Evolutionary conservation across 345 rosid species (phyloP).

Genomic region (Boechera stricta): DNA sequence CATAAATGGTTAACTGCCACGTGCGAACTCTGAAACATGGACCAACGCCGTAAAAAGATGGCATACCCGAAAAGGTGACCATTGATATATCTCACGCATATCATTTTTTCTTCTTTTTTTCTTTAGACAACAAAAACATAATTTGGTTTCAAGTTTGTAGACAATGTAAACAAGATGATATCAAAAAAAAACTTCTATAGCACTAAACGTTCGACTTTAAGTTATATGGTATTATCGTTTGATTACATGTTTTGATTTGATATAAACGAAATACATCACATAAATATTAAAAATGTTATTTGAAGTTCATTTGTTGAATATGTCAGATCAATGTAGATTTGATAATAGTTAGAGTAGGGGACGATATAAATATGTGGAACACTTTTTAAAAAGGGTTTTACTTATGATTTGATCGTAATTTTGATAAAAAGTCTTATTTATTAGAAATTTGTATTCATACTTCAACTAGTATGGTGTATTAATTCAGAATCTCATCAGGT

Average conservation of each 20-base stretch:
- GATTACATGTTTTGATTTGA: neutral
- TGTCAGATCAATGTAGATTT: neutral
- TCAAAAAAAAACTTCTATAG: neutral
- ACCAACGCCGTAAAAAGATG: slow-evolving; percentile 40
- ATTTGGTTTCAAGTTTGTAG: neutral
- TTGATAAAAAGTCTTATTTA: neutral
- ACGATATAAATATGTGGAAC: neutral
- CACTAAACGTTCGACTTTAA: neutral
- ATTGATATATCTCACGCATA: neutral
- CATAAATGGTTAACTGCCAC: slow-evolving; percentile 27
- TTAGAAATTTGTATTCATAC: neutral
- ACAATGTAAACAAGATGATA: neutral
- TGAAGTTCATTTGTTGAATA: neutral
- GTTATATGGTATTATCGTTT: neutral
- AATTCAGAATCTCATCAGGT: neutral
- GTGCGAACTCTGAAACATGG: slow-evolving; percentile 16
- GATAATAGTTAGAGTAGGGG: neutral
- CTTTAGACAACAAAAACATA: neutral
- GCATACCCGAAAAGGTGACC: slow-evolving; percentile 29
- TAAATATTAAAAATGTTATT: neutral
- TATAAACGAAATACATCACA: neutral
- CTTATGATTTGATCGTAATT: neutral
- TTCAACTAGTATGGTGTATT: neutral
- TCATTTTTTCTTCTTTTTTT: neutral
- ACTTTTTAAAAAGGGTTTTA: neutral